Evolutionary conservation across 73 alveolate genomes (phyloP).

Genomic region (Loxodes magnus): DNA sequence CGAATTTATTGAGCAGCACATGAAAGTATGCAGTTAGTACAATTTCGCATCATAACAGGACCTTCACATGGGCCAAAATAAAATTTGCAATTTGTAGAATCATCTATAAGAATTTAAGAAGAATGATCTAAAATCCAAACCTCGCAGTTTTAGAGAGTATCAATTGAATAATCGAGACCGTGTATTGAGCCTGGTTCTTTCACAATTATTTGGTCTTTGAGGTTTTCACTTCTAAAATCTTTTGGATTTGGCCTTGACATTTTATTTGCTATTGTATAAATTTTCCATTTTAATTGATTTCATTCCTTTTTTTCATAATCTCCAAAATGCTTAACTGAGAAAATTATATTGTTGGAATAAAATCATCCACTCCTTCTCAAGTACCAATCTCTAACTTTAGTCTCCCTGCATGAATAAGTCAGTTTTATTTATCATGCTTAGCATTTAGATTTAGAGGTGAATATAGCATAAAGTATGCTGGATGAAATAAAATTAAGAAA

Average conservation of each 20-base stretch:
- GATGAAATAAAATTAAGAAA: no score
- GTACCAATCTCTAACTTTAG: no score
- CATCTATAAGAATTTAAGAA: constrained; percentile 6
- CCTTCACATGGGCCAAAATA: constrained; percentile 13
- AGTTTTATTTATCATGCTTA: no score
- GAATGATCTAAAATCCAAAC: constrained; percentile 2
- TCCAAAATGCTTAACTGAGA: no score
- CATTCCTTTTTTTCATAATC: no score
- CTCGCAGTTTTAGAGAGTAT: constrained; percentile 11
- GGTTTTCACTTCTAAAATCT: constrained; percentile 6
- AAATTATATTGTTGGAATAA: no score
- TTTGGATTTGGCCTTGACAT: constrained; percentile 17
- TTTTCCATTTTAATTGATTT: no score
- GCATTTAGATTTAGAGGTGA: no score
- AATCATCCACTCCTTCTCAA: no score
- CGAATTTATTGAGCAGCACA: constrained; percentile 4
- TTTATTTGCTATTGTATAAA: no score
- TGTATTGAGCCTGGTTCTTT: constrained; percentile 9
- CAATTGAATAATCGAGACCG: constrained; percentile 10
- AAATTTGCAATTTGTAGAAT: constrained; percentile 1
- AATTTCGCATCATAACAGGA: constrained; percentile 4
- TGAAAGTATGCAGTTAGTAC: constrained; percentile 4
- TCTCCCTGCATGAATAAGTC: no score
- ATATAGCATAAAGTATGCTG: no score
- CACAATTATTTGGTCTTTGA: not conserved